Base-by-base conservation (phyloP, 225 moss, liverwort and hornwort species). In the Marchantia polymorpha region DNA sequence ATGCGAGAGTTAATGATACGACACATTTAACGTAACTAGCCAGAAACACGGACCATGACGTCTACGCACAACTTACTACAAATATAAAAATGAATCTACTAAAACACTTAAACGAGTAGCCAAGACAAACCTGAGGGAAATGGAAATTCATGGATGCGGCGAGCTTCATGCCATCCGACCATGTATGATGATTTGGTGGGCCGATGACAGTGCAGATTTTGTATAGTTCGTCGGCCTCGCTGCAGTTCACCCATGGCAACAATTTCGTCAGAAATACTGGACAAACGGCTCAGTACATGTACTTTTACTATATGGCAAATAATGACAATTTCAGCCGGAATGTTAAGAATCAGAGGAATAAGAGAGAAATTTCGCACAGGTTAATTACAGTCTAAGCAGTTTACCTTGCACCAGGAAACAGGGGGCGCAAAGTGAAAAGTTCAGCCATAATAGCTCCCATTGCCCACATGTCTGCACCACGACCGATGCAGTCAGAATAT, bases 371-470 rank as follows among this genome's bases (percentile, higher is more conserved):
- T n/a, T 64, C 64, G 3, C 2, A 39, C n/a, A n/a, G 30, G 67
- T 13, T 30, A n/a, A 0, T 49, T 0, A 39, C 49, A 13, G 67
- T 1, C 11, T 66, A 22, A 8, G 0, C 15, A 70, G 14, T 16
- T 64, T 60, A 96, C 96, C 93, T 94, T 83, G 91, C 84, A 83
- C 94, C 94, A 60, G 94, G 94, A 77, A 94, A 94, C 55, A 94
- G 89, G 58, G 94, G 94, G 60, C 91, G 91, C 69, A 92, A 82
- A n/a, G 92, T 94, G 78, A 94, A 94, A 15, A 94, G 85, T 80
- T 94, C 94, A n/a, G 94, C 94, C 92, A 94, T 94, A 73, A 94
- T 94, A 75, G 92, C 94, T 87, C 94, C 94, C 91, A 94, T 89
- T 3, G 94, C 94, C 94, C 94, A 94, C 73, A 94, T 85, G 74